Percentiles rank a stretch among this genome's conserved stretches.
Evolutionary conservation across 2,329 filamentous ascomycete genomes (phyloP).

Genomic region (Ophiostoma quercus): DNA sequence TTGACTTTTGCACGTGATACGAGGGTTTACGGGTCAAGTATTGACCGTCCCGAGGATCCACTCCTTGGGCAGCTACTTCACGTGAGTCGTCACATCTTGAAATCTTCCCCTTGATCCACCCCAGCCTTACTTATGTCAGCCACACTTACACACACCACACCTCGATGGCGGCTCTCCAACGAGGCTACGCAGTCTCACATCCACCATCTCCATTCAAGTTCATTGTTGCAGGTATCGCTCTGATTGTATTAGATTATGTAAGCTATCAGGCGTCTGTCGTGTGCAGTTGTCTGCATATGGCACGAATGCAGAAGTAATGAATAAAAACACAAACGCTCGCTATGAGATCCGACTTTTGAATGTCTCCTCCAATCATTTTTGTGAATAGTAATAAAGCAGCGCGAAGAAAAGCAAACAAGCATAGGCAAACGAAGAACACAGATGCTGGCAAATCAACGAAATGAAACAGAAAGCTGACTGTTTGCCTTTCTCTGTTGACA

Average conservation of each 20-base stretch:
- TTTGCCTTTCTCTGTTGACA: background rate
- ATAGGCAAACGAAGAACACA: background rate
- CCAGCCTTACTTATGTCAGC: background rate
- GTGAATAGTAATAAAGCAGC: background rate
- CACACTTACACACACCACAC: background rate
- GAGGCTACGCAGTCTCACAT: background rate
- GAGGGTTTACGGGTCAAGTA: constrained; percentile 19
- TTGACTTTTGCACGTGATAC: constrained; percentile 18
- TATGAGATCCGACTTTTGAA: background rate
- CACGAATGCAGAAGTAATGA: background rate
- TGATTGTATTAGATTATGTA: background rate
- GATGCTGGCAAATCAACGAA: too few species aligned
- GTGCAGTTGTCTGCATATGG: background rate
- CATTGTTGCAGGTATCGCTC: background rate
- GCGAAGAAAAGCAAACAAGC: background rate
- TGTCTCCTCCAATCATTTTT: background rate
- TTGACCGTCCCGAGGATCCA: constrained; percentile 13
- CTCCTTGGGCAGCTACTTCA: background rate
- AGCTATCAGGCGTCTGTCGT: background rate
- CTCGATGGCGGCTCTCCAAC: too few species aligned
- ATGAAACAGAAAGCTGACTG: background rate
- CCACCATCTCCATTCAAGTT: too few species aligned
- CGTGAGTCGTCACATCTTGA: background rate
- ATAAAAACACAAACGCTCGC: background rate
- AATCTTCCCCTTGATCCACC: too few species aligned